Conservation (phyloP, 2,329 filamentous ascomycete species). For the Leptographium radiaticola region DNA sequence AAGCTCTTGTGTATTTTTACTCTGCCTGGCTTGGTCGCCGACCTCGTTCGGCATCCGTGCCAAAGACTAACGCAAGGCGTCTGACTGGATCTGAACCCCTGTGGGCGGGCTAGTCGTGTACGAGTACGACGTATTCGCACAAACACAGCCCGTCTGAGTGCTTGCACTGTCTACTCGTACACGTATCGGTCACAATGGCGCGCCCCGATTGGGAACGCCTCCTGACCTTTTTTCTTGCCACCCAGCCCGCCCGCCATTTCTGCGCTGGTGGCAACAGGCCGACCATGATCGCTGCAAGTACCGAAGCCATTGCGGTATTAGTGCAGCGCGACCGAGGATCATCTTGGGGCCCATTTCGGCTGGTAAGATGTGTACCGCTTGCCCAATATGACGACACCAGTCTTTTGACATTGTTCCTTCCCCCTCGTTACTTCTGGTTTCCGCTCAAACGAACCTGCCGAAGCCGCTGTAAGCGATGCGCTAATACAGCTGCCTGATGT, state of each 20-base stretch:
- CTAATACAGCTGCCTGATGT: too few relatives aligned
- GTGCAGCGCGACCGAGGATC: slow-evolving; percentile 4
- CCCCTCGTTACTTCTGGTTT: neutral
- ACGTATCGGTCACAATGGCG: too few relatives aligned
- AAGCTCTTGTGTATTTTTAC: neutral
- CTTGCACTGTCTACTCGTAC: too few relatives aligned
- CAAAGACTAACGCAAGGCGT: neutral
- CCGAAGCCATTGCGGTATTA: slow-evolving; percentile 3
- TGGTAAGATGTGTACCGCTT: neutral
- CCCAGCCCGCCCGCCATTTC: neutral
- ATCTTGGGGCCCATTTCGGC: neutral
- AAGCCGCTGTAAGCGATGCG: neutral
- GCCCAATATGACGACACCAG: neutral
- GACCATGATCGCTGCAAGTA: slow-evolving; percentile 6
- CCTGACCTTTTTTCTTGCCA: neutral
- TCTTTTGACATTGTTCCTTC: neutral
- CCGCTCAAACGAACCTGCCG: neutral
- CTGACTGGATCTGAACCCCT: too few relatives aligned
- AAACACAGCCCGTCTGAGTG: too few relatives aligned
- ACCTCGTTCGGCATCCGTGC: slow-evolving; percentile 1
- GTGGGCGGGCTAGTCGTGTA: too few relatives aligned
- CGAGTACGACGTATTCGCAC: neutral
- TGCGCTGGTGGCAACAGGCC: neutral
- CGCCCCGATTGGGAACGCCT: neutral
- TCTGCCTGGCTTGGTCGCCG: slow-evolving; percentile 1